These are phyloP conservation scores for Paxillus involutus DNA, from an alignment of 768 basidiomycete genomes.

Conservation along the genomic window DNA sequence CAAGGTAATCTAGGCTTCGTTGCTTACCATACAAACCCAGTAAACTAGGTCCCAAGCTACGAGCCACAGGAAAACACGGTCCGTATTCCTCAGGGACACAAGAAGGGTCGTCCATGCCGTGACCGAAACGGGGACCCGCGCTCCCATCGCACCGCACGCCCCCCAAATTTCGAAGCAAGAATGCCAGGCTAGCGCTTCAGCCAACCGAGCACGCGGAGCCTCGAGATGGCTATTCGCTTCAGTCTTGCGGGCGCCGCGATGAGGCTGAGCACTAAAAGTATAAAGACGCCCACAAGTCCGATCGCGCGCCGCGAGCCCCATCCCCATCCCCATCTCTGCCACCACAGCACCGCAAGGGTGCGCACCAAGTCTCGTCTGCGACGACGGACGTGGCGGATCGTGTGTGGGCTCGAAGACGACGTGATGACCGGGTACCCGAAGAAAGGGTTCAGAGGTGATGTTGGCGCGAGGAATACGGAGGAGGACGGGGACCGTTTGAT, in stretches of 20 bases:
- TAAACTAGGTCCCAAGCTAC: not conserved
- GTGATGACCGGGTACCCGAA: constrained; percentile 64
- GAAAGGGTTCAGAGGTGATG: constrained; percentile 68
- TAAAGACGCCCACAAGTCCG: constrained; percentile 31
- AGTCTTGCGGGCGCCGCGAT: constrained; percentile 23
- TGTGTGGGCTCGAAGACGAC: constrained; percentile 32
- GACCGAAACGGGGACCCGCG: not conserved
- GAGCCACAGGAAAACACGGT: not conserved
- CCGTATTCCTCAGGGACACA: not conserved
- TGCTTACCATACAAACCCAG: not conserved
- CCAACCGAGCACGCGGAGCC: not conserved
- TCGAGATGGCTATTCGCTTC: not conserved
- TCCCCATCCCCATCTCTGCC: constrained; percentile 63
- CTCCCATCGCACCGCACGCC: too few relatives aligned
- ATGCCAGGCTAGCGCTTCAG: not conserved
- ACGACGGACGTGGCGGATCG: constrained; percentile 59
- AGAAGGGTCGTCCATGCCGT: not conserved
- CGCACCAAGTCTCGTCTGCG: constrained; percentile 66
- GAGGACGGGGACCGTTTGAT: constrained; percentile 7
- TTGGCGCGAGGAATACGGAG: constrained; percentile 41
- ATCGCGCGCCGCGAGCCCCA: constrained; percentile 50
- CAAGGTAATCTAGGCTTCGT: not conserved
- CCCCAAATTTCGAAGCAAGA: too few relatives aligned
- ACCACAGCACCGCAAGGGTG: constrained; percentile 64
- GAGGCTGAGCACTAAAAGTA: constrained; percentile 22